phyloP scores from a whole-genome alignment of 108 stramenopile genomes.

The Nitzschia sp. region DNA sequence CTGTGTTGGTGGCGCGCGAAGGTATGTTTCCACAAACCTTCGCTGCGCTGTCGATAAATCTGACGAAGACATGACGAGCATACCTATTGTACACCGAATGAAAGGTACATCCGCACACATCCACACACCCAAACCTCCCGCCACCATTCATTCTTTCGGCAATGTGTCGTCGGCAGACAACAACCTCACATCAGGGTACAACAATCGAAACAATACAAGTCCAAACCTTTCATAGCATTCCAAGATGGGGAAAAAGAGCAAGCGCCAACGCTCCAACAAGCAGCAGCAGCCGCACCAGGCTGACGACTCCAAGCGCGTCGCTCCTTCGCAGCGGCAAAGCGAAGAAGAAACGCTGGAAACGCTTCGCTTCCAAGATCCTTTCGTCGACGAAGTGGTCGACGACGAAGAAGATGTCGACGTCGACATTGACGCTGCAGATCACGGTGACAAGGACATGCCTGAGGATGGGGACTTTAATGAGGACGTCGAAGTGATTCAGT shows the following conservation, averaged over 20 bases:
- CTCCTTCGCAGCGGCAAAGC: slow-evolving; percentile 15
- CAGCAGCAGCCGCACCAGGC: background rate
- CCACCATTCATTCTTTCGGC: no score
- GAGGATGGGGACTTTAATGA: slow-evolving; percentile 6
- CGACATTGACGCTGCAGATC: slow-evolving; percentile 50
- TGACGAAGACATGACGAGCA: no score
- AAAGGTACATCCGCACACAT: no score
- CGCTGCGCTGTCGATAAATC: no score
- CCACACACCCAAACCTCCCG: no score
- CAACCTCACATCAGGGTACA: no score
- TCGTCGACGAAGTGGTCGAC: slow-evolving; percentile 76
- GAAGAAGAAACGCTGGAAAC: slow-evolving; percentile 67
- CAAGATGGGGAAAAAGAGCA: slow-evolving; percentile 18
- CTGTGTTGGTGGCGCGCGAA: no score
- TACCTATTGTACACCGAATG: no score
- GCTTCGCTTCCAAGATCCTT: slow-evolving; percentile 82
- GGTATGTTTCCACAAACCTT: no score
- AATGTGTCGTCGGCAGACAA: no score
- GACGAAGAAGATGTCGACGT: slow-evolving; percentile 57
- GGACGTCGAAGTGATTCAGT: slow-evolving; percentile 44
- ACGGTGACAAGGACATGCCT: slow-evolving; percentile 18
- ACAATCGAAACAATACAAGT: no score
- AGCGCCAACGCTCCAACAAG: slow-evolving; percentile 6
- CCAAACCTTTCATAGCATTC: no score
- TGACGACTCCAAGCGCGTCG: slow-evolving; percentile 16